Evolutionary conservation across 1,139 yeast species (phyloP).

Genomic region (Candida tetrigidarum): DNA sequence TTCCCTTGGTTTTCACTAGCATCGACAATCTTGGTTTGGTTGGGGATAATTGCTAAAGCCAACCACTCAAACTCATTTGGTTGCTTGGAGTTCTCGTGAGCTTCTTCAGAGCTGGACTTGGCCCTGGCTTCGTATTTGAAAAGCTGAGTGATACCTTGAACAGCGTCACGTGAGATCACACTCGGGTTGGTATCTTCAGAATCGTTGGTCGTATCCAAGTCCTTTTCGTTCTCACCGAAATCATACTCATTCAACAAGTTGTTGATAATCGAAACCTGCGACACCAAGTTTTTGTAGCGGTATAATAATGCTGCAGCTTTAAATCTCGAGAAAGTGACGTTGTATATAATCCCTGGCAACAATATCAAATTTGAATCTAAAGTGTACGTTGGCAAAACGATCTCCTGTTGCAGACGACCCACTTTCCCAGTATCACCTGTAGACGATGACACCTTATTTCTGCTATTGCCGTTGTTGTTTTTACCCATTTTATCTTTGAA

Average conservation of each 20-base stretch:
- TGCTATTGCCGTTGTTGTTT: neutral
- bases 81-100: neutral
- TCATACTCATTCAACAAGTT: slow-evolving; percentile 40
- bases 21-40: slow-evolving; percentile 38
- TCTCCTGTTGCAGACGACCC: slow-evolving; percentile 13
- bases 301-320: slow-evolving; percentile 54
- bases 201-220: neutral
- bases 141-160: slow-evolving; percentile 38
- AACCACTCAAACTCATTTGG: slow-evolving; percentile 39
- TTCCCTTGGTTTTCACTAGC: slow-evolving; percentile 19
- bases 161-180: slow-evolving; percentile 38
- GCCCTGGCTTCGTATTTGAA: slow-evolving; percentile 25
- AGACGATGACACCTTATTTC: neutral
- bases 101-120: slow-evolving; percentile 12
- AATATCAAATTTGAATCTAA: slow-evolving; percentile 53
- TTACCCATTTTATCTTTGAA: neutral
- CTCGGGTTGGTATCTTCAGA: slow-evolving; percentile 19
- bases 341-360: slow-evolving; percentile 64
- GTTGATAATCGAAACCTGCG: slow-evolving; percentile 33
- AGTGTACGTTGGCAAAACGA: slow-evolving; percentile 41
- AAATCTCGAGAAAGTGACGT: slow-evolving; percentile 53
- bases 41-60: slow-evolving; percentile 45
- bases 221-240: slow-evolving; percentile 19
- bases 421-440: neutral
- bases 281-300: slow-evolving; percentile 36